phyloP scores from a whole-genome alignment of 1,139 yeast genomes.

The Hyphopichia fennica region DNA sequence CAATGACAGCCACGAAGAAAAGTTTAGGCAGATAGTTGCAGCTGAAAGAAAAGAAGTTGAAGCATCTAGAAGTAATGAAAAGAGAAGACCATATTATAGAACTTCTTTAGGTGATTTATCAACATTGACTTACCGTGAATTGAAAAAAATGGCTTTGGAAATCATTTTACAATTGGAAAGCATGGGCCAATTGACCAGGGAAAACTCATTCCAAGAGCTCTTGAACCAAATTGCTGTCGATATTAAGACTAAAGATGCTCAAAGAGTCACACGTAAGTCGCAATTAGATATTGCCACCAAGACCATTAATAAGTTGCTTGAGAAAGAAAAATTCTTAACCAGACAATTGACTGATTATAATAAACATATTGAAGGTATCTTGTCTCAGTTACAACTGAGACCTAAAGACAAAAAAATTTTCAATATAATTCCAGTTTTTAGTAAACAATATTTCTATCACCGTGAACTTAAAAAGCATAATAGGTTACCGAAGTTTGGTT shows the following conservation, averaged over 20 bases:
- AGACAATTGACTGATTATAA: conserved; percentile 68
- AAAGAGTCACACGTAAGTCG: conserved; percentile 58
- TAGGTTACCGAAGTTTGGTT: conserved; percentile 74
- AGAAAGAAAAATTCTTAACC: conserved; percentile 61
- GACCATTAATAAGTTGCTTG: conserved; percentile 59
- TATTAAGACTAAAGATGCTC: conserved; percentile 74
- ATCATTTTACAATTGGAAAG: conserved; percentile 74
- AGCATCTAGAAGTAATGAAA: conserved; percentile 18
- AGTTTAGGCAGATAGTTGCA: conserved; percentile 54
- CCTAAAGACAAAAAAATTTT: conserved; percentile 54
- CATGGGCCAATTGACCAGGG: conserved; percentile 63
- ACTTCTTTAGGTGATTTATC: conserved; percentile 56
- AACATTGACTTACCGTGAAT: conserved; percentile 63
- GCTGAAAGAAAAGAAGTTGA: conserved; percentile 42
- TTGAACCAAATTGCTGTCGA: conserved; percentile 84
- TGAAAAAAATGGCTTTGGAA: conserved; percentile 76
- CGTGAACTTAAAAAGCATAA: conserved; percentile 70
- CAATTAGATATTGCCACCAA: conserved; percentile 63
- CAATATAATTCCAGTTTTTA: conserved; percentile 61
- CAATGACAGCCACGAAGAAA: conserved; percentile 62
- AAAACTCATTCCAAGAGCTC: conserved; percentile 74
- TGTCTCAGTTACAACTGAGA: conserved; percentile 59
- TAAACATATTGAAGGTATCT: conserved; percentile 64
- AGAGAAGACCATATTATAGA: conserved; percentile 36
- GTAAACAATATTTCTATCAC: conserved; percentile 77